phyloP scores from a whole-genome alignment of 352 stramenopile species.

The Phytophthora europaea region DNA sequence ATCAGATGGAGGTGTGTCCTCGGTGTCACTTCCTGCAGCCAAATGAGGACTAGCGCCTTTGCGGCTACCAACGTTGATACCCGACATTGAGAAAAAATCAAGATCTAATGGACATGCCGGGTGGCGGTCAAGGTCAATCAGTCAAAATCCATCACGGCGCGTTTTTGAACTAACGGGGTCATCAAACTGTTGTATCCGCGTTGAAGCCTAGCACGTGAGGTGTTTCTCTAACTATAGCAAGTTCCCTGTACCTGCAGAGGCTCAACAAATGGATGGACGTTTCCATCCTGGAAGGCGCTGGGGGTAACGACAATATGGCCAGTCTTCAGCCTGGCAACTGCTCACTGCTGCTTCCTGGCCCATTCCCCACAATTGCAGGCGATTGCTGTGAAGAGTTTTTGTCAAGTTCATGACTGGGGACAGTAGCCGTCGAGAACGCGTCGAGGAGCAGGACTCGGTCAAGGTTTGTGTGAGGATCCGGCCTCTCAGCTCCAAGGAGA shows the following conservation, averaged over 20 bases:
- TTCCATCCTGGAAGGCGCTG: conserved; percentile 10
- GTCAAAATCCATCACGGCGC: conserved; percentile 29
- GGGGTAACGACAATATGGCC: conserved; percentile 39
- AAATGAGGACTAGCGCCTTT: conserved; percentile 24
- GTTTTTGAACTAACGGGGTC: conserved; percentile 5
- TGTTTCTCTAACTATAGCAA: conserved; percentile 31
- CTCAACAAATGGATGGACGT: conserved; percentile 28
- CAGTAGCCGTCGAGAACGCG: conserved; percentile 31
- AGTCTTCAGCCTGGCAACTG: conserved; percentile 20
- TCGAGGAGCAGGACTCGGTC: conserved; percentile 66
- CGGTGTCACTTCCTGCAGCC: neutral
- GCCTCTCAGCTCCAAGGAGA: conserved; percentile 72
- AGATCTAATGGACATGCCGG: neutral
- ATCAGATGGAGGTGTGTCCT: conserved; percentile 6
- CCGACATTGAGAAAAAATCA: conserved; percentile 3
- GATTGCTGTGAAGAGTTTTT: conserved; percentile 8
- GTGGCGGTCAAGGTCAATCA: conserved; percentile 20
- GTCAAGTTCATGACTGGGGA: conserved; percentile 31
- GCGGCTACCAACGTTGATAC: neutral
- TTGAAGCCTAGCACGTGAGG: neutral
- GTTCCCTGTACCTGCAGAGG: neutral
- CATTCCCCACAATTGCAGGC: conserved; percentile 13
- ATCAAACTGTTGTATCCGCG: neutral
- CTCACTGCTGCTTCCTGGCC: conserved; percentile 5
- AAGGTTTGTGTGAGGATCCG: conserved; percentile 84